Evolutionary conservation across 257 asterid species (phyloP), one percentile per base, ranked within the genome.

Genomic region (Solanum rostratum): DNA sequence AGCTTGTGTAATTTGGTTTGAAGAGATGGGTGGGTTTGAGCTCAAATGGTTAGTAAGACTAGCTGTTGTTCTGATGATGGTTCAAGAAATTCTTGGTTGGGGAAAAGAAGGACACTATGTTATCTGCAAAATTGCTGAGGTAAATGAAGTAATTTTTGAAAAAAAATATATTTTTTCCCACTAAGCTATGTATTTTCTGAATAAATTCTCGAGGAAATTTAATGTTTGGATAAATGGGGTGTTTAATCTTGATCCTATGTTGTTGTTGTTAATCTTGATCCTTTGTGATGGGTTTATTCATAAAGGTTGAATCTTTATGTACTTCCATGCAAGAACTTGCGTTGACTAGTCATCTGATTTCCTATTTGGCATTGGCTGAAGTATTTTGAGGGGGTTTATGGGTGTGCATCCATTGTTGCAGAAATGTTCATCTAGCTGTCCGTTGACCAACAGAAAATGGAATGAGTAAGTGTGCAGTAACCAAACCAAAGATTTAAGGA

Each of bases 101-200:
- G 99, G 99, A 50, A 92, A 91, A 85, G 96, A 94, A 68, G 99
- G 99, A n/a, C 99, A 96, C 84, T 90, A 82, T 79, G 88, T 84
- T 78, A 76, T 86, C 87, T 96, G 99, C 92, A 92, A 92, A 91
- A 92, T 96, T 79, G 98, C 99, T 73, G 90, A 96, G 98, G 99
- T 95, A 78, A 50, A 52, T 78, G 24, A 18, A 50, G 63, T 50
- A 2, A 27, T 74, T 74, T 46, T 74, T 6, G 0, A 22, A 45
- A 63, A 16, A 12, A 3, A 6, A 13, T 7, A 5, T 13, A 10
- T 46, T 24, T 7, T 29, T 10, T 16, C 7, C 2, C 46, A 37
- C 59, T 74, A 69, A 37, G 22, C 57, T 24, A 24, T 74, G 60
- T 24, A 46, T 10, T 74, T 45, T 45, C 43, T 78, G 45, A 50